A percentile compares a stretch with the other conserved stretches of the same genome.
Conservation (phyloP, 768 basidiomycete genomes). For the Lentinula edodes region DNA sequence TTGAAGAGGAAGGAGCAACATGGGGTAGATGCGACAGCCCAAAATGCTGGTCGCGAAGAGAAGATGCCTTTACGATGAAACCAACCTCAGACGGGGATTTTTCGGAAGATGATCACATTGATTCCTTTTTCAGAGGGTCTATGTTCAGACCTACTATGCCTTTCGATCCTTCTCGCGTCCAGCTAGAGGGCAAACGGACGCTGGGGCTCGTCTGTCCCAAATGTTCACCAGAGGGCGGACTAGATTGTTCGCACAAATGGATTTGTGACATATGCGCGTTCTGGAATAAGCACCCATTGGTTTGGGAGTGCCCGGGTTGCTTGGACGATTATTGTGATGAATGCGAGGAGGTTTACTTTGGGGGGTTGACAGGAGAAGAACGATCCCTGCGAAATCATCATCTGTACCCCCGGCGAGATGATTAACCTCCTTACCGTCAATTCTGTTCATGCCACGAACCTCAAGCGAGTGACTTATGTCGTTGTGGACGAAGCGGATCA, state of each 20-base stretch:
- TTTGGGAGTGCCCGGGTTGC: constrained; percentile 7
- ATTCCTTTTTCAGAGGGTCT: background rate
- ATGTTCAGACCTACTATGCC: background rate
- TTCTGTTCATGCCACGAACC: constrained; percentile 94
- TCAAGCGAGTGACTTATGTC: constrained; percentile 95
- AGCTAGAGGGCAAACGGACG: background rate
- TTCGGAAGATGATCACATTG: background rate
- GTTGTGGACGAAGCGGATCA: constrained; percentile 99
- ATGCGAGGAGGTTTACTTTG: background rate
- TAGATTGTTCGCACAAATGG: constrained; percentile 6
- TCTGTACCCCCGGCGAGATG: constrained; percentile 99
- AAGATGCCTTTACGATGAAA: background rate
- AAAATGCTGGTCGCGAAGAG: constrained; percentile 3
- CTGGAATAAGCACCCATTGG: constrained; percentile 3
- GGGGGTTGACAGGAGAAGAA: background rate
- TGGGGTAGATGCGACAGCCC: constrained; percentile 8
- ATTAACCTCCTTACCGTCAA: constrained; percentile 98
- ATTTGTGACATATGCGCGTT: constrained; percentile 8
- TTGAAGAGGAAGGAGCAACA: constrained; percentile 4
- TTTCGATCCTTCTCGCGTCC: background rate
- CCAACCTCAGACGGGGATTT: background rate
- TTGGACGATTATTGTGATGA: constrained; percentile 5
- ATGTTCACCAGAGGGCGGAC: constrained; percentile 5
- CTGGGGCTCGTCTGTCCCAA: constrained; percentile 5
- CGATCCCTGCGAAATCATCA: constrained; percentile 87